Percentiles rank a stretch among this genome's conserved stretches.
Evolutionary conservation across 2,329 filamentous ascomycete species (phyloP).

Genomic region (Colletotrichum sp.): DNA sequence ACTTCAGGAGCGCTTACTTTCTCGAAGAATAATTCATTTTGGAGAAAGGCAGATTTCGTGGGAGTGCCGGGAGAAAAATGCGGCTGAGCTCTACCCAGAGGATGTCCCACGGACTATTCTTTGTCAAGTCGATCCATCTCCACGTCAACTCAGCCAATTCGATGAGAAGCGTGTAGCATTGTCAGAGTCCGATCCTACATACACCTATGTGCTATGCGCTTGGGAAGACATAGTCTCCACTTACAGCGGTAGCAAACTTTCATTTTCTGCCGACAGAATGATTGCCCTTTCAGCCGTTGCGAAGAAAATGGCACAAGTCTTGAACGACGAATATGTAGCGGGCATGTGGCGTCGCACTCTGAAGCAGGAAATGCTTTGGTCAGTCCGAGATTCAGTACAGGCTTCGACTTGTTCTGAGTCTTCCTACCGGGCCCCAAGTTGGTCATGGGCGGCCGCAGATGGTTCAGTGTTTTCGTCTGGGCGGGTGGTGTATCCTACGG

Average conservation of each 20-base stretch:
- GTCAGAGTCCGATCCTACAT: too few species aligned
- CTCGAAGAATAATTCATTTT: background rate
- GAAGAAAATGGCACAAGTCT: background rate
- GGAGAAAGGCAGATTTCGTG: background rate
- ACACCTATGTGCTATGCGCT: rapidly evolving
- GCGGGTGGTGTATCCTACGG: too few species aligned
- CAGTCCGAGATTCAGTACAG: background rate
- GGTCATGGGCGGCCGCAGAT: background rate
- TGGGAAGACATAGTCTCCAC: background rate
- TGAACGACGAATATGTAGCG: background rate
- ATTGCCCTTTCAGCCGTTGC: background rate
- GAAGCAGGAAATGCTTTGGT: background rate
- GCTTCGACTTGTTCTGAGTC: background rate
- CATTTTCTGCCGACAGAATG: background rate
- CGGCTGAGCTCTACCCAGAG: background rate
- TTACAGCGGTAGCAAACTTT: background rate
- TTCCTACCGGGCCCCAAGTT: background rate
- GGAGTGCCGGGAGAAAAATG: background rate
- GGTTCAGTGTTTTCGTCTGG: background rate
- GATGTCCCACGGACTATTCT: too few species aligned
- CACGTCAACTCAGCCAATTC: background rate
- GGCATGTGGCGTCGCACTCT: background rate
- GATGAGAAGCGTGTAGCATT: background rate
- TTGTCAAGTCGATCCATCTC: background rate
- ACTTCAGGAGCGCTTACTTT: background rate